Base-by-base conservation (phyloP, 2,329 filamentous ascomycete species). In the Pseudohalonectria lignicola region DNA sequence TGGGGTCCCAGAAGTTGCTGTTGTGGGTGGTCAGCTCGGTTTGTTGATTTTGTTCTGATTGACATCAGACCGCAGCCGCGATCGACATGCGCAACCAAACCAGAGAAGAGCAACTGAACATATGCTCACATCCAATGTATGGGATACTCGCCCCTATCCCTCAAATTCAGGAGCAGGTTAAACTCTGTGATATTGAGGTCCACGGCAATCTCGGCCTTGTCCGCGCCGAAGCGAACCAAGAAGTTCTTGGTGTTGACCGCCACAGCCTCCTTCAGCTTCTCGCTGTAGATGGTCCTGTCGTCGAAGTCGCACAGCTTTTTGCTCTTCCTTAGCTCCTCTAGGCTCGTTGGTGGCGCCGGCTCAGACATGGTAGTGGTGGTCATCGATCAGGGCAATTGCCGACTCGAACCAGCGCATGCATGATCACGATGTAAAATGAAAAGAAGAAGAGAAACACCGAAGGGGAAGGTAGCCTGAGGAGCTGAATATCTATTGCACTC, bases 1-100 rank as follows among this genome's bases (percentile, higher is more conserved):
- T 71, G 0, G 81, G 81, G 34, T 73, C 67, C 78, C 80, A 87
- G 19, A 87, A 69, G 44, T 86, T 84, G 47, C 74, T 79, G 44
- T 26, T 21, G 47, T 30, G 35, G 37, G 21, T 35, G 34, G 16
- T 50, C 31, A 39, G 30, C 39, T 10, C 41, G 34, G 31, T 37
- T 41, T 30, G 45, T 39, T n/a, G n/a, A n/a, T n/a, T n/a, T n/a
- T n/a, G n/a, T n/a, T n/a, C n/a, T n/a, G n/a, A n/a, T n/a, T n/a
- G n/a, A n/a, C n/a, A n/a, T n/a, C n/a, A n/a, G n/a, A n/a, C n/a
- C n/a, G n/a, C n/a, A n/a, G n/a, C n/a, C n/a, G n/a, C n/a, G n/a
- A n/a, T n/a, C n/a, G n/a, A n/a, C n/a, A n/a, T n/a, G n/a, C 29
- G 36, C 29, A 34, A 16, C 11, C 19, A 42, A 29, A 23, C 20